Conservation (phyloP, 2,329 filamentous ascomycete species). For the Xylariaceae sp. region DNA sequence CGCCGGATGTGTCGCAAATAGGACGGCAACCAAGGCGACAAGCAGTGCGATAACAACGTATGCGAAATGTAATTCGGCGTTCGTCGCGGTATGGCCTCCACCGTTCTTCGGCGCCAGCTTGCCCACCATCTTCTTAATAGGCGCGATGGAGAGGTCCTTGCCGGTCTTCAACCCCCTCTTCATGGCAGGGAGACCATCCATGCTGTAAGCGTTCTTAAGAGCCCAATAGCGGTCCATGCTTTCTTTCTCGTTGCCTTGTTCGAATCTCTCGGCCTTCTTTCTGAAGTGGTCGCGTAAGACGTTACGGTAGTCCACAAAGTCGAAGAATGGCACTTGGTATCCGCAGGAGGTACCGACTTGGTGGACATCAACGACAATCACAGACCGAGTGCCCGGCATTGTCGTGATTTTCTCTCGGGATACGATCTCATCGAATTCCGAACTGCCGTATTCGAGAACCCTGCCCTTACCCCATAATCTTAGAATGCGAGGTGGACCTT, state of each 20-base stretch:
- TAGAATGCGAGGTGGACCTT: slow-evolving; percentile 37
- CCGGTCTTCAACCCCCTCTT: slow-evolving; percentile 30
- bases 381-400: slow-evolving; percentile 32
- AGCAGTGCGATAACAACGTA: slow-evolving; percentile 19
- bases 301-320: slow-evolving; percentile 35
- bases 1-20: slow-evolving; percentile 27
- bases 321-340: slow-evolving; percentile 37
- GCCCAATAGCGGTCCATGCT: slow-evolving; percentile 39
- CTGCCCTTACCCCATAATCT: slow-evolving; percentile 36
- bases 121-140: slow-evolving; percentile 38
- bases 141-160: slow-evolving; percentile 31
- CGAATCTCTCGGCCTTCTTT: slow-evolving; percentile 31
- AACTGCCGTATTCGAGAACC: slow-evolving; percentile 34
- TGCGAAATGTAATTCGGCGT: slow-evolving; percentile 13
- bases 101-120: slow-evolving; percentile 29
- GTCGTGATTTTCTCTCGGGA: slow-evolving; percentile 25
- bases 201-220: slow-evolving; percentile 36
- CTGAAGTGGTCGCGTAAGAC: slow-evolving; percentile 33
- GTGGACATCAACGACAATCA: slow-evolving; percentile 37
- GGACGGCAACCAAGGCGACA: slow-evolving; percentile 18
- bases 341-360: slow-evolving; percentile 39
- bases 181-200: slow-evolving; percentile 38
- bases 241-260: slow-evolving; percentile 33
- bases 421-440: slow-evolving; percentile 33
- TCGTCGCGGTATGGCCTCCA: slow-evolving; percentile 14